phyloP scores from a whole-genome alignment of 2,329 filamentous ascomycete species.

The Fonsecaea multimorphosa region DNA sequence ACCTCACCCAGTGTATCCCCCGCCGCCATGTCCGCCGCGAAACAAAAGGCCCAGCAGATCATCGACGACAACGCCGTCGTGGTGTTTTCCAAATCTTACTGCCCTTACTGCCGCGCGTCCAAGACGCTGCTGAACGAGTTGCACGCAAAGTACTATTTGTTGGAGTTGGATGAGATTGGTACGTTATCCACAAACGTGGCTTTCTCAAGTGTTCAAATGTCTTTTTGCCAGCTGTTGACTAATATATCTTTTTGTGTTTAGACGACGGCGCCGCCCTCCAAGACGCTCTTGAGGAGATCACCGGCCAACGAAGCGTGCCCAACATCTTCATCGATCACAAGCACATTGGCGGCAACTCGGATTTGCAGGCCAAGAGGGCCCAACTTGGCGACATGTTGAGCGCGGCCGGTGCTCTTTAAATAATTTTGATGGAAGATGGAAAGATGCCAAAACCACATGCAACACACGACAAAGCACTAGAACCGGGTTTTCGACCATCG shows the following conservation, averaged over 20 bases:
- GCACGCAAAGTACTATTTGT: slow-evolving; percentile 73
- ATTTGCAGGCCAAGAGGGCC: slow-evolving; percentile 70
- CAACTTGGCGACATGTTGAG: slow-evolving; percentile 70
- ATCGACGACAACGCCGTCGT: slow-evolving; percentile 90
- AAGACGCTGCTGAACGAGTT: slow-evolving; percentile 75
- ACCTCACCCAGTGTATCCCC: slow-evolving; percentile 58
- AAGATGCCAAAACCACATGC: too few species aligned
- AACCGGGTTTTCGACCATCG: neutral
- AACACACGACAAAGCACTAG: too few species aligned
- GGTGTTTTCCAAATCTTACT: slow-evolving; percentile 97
- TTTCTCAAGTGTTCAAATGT: too few species aligned
- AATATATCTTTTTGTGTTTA: slow-evolving; percentile 46
- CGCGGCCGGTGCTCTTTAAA: slow-evolving; percentile 66
- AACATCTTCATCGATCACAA: slow-evolving; percentile 92
- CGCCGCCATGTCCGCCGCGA: slow-evolving; percentile 79
- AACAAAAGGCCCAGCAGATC: slow-evolving; percentile 80
- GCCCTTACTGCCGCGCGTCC: slow-evolving; percentile 84
- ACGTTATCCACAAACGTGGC: slow-evolving; percentile 54
- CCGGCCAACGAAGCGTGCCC: slow-evolving; percentile 84
- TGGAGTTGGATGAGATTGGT: slow-evolving; percentile 89
- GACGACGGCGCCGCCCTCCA: slow-evolving; percentile 85
- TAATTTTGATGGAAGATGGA: neutral
- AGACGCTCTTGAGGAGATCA: slow-evolving; percentile 78
- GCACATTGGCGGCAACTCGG: slow-evolving; percentile 97
- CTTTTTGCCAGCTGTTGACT: neutral